A percentile compares a stretch with the other conserved stretches of the same genome.
Evolutionary conservation across 768 basidiomycete genomes (phyloP).

Genomic region (Pisolithus tinctorius): DNA sequence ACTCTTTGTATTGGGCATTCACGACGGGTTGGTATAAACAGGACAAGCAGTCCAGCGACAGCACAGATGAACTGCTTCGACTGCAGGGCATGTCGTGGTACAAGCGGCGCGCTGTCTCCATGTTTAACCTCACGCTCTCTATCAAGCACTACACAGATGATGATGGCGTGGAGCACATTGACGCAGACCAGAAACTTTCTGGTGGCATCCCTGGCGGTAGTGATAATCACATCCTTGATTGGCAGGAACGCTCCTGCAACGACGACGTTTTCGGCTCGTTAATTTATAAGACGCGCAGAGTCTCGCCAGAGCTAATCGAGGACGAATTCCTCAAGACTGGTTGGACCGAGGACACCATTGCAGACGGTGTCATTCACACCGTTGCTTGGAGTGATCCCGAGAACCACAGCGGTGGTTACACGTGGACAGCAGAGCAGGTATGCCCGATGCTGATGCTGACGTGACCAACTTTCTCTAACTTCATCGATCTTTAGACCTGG

Average conservation of each 20-base stretch:
- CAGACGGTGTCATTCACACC: conserved; percentile 29
- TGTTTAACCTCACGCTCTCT: conserved; percentile 50
- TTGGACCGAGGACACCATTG: conserved; percentile 37
- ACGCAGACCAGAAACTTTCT: conserved; percentile 58
- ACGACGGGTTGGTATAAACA: conserved; percentile 18
- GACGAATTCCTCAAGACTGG: conserved; percentile 35
- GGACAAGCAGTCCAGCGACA: conserved; percentile 66
- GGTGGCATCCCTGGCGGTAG: conserved; percentile 53
- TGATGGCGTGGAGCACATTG: conserved; percentile 54
- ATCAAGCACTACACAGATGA: conserved; percentile 64
- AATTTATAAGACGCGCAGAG: conserved; percentile 46
- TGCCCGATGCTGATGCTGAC: conserved; percentile 2
- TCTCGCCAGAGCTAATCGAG: conserved; percentile 40
- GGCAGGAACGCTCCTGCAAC: conserved; percentile 44
- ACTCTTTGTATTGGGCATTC: background rate
- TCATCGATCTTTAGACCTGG: conserved; percentile 38
- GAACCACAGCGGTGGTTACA: conserved; percentile 42
- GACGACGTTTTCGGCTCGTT: conserved; percentile 60
- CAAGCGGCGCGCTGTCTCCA: conserved; percentile 53
- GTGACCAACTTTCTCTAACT: background rate
- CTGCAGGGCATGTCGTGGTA: conserved; percentile 73
- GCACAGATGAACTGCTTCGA: conserved; percentile 53
- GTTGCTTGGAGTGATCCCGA: conserved; percentile 52
- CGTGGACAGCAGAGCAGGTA: conserved; percentile 65
- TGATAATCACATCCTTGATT: conserved; percentile 53